These are phyloP conservation scores for Raphanus hybrid DNA, from an alignment of 441 rosid species.

Conservation along the genomic window DNA sequence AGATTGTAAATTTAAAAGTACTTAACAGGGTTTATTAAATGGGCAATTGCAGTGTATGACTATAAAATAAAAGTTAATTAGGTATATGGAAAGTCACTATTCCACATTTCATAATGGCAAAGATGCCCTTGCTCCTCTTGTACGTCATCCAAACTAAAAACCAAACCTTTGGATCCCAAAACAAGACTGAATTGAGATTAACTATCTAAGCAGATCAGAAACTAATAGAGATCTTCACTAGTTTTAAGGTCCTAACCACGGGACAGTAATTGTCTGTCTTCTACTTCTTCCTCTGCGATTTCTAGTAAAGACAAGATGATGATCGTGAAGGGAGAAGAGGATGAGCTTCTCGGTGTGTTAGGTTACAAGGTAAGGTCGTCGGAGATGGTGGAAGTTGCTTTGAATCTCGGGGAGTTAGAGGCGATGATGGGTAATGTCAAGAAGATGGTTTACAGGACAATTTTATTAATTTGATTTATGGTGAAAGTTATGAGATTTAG, in stretches of 20 bases:
- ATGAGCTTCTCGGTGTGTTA: slow-evolving; percentile 67
- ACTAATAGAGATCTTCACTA: slow-evolving; percentile 61
- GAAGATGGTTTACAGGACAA: slow-evolving; percentile 51
- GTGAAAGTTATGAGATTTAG: too few species aligned
- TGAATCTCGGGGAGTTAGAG: slow-evolving; percentile 81
- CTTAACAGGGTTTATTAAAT: too few species aligned
- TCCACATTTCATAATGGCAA: too few species aligned
- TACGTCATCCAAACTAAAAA: slow-evolving; percentile 13
- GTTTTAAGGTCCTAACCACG: slow-evolving; percentile 34
- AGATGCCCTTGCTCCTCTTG: not conserved
- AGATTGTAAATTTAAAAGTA: too few species aligned
- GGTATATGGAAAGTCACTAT: too few species aligned
- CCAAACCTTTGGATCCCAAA: not conserved
- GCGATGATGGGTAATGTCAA: slow-evolving; percentile 58
- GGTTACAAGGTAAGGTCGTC: slow-evolving; percentile 82
- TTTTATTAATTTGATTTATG: too few species aligned
- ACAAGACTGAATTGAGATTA: not conserved
- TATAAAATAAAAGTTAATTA: too few species aligned
- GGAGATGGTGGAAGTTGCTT: slow-evolving; percentile 88
- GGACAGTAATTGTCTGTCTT: not conserved
- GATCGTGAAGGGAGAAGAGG: slow-evolving; percentile 35
- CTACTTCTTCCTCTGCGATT: not conserved
- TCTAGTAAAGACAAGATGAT: not conserved
- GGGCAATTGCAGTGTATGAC: too few species aligned
- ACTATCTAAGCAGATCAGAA: not conserved